phyloP scores from a whole-genome alignment of 306 rosid genomes.

The Lablab purpureus region DNA sequence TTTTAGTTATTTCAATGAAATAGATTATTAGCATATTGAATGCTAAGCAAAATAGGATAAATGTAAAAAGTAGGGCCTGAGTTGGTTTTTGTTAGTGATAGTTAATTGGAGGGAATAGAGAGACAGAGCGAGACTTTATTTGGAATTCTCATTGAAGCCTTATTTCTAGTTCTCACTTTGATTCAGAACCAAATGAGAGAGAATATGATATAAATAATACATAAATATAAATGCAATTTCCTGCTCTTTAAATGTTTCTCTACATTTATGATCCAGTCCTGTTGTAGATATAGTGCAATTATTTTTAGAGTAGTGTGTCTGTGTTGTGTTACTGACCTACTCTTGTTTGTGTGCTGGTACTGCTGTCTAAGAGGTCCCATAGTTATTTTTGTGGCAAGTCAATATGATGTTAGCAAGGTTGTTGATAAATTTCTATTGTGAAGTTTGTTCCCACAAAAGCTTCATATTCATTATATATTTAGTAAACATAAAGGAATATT shows the following conservation, averaged over 20 bases:
- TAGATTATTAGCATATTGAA: background rate
- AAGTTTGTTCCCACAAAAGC: too few relatives aligned
- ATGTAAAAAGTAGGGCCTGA: background rate
- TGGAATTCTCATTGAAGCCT: background rate
- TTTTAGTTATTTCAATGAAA: constrained; percentile 20
- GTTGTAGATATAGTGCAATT: constrained; percentile 1
- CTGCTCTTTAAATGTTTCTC: background rate
- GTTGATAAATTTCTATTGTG: too few relatives aligned
- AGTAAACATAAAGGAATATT: too few relatives aligned
- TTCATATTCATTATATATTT: too few relatives aligned
- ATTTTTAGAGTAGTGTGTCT: constrained; percentile 12
- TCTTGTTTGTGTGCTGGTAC: background rate
- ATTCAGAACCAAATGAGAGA: background rate
- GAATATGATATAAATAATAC: background rate
- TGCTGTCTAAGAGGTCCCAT: background rate
- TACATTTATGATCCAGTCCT: background rate
- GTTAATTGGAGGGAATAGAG: background rate
- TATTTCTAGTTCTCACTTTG: background rate
- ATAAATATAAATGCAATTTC: background rate
- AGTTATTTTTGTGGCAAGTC: too few relatives aligned
- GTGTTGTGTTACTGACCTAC: background rate
- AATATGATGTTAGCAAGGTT: too few relatives aligned
- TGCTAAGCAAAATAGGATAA: background rate
- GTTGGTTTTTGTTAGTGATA: background rate
- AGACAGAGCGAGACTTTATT: background rate